These are phyloP conservation scores for Chaetomium strumarium DNA, from an alignment of 2,329 filamentous ascomycete species.

Conservation along the genomic window DNA sequence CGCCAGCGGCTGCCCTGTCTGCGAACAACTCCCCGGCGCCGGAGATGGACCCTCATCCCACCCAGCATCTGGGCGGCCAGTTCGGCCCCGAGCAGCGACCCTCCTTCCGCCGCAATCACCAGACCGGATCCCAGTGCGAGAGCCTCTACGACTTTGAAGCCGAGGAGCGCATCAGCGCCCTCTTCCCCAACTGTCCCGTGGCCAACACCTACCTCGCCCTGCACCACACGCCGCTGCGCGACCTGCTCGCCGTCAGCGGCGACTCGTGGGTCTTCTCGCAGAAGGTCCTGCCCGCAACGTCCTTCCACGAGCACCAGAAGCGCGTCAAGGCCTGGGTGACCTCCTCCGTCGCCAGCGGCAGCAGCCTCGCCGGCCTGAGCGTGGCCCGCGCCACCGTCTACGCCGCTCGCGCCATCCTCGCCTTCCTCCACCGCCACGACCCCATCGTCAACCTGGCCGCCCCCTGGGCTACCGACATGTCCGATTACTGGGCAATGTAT, in stretches of 20 bases:
- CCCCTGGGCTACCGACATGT: constrained; percentile 35
- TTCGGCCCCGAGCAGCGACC: constrained; percentile 12
- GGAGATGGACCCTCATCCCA: constrained; percentile 24
- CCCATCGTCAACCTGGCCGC: neutral
- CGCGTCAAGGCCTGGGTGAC: constrained; percentile 41
- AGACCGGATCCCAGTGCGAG: constrained; percentile 16
- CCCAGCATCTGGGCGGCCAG: constrained; percentile 12
- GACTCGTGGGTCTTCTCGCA: constrained; percentile 53
- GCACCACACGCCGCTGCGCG: constrained; percentile 52
- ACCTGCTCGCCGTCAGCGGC: constrained; percentile 52
- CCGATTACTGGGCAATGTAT: constrained; percentile 51
- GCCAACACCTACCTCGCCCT: constrained; percentile 52
- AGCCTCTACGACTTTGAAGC: constrained; percentile 16
- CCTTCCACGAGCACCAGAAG: constrained; percentile 43
- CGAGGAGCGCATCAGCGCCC: constrained; percentile 30
- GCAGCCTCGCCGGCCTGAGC: constrained; percentile 32
- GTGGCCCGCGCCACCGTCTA: constrained; percentile 43
- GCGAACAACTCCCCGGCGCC: constrained; percentile 20
- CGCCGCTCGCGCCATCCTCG: constrained; percentile 47
- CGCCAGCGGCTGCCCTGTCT: constrained; percentile 11
- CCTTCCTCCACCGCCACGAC: constrained; percentile 34
- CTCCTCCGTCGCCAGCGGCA: neutral
- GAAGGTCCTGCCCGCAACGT: constrained; percentile 41
- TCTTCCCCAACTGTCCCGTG: constrained; percentile 42
- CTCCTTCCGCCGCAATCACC: constrained; percentile 15